Evolutionary conservation across 306 rosid species (phyloP).

Genomic region (Trifolium fragiferum): DNA sequence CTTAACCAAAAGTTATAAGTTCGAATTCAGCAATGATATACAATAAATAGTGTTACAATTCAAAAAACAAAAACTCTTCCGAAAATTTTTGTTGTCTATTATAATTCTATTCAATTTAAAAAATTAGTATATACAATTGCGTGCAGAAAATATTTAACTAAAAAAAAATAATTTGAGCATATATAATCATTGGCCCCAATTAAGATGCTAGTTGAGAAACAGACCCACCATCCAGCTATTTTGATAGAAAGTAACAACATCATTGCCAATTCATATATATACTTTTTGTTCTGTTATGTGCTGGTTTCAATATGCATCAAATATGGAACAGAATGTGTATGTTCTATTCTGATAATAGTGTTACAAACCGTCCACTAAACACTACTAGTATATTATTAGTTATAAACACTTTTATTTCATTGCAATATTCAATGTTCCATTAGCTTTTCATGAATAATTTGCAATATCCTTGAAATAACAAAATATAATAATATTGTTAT

Average conservation of each 20-base stretch:
- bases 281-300: not conserved
- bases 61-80: too few relatives aligned
- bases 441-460: not conserved
- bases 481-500: not conserved
- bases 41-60: too few relatives aligned
- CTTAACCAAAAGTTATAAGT: too few relatives aligned
- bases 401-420: not conserved
- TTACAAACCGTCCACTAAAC: not conserved
- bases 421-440: not conserved
- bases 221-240: conserved; percentile 49
- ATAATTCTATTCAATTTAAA: not conserved
- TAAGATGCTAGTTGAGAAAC: conserved; percentile 35
- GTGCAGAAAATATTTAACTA: too few relatives aligned
- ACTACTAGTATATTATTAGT: not conserved
- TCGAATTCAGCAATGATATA: too few relatives aligned
- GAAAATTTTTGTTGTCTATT: not conserved
- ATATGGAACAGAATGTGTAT: not conserved
- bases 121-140: too few relatives aligned
- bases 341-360: not conserved
- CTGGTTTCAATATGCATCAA: not conserved
- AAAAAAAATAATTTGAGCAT: not conserved
- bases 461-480: not conserved
- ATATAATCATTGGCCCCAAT: conserved; percentile 48
- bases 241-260: conserved; percentile 45
- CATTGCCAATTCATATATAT: conserved; percentile 45